phyloP scores from a whole-genome alignment of 1,139 yeast genomes.

The Tardiomyces depauwii region DNA sequence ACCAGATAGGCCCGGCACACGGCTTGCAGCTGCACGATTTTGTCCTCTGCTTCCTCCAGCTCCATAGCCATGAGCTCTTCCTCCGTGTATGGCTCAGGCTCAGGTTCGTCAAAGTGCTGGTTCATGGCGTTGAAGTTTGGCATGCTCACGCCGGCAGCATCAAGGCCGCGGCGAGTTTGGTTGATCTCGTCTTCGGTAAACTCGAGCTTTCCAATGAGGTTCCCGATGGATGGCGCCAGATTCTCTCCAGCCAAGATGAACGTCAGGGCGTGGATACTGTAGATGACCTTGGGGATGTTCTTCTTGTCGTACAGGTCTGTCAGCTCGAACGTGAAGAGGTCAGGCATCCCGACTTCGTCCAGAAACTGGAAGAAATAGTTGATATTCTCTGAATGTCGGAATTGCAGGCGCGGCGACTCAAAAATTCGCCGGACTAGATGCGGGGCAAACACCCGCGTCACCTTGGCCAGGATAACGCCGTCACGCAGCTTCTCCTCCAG shows the following conservation, averaged over 20 bases:
- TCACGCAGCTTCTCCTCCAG: conserved; percentile 58
- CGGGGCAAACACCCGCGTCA: conserved; percentile 66
- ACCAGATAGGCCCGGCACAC: conserved; percentile 21
- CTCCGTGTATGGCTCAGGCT: conserved; percentile 3
- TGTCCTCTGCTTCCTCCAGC: conserved; percentile 19
- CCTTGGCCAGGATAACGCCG: conserved; percentile 76
- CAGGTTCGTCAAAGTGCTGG: conserved; percentile 20
- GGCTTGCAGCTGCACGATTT: conserved; percentile 22
- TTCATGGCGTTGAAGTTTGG: conserved; percentile 33
- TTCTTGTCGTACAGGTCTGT: conserved; percentile 90
- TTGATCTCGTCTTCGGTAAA: conserved; percentile 60
- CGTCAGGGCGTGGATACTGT: conserved; percentile 83
- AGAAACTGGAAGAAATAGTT: conserved; percentile 70
- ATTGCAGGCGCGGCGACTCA: conserved; percentile 58
- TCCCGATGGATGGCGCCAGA: conserved; percentile 50
- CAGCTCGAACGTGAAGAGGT: conserved; percentile 72
- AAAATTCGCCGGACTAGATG: conserved; percentile 44
- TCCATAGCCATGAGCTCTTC: conserved; percentile 12
- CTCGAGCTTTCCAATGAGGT: conserved; percentile 49
- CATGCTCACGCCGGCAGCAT: conserved; percentile 30
- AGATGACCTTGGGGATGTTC: conserved; percentile 87
- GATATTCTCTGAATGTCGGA: conserved; percentile 88
- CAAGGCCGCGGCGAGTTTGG: conserved; percentile 55
- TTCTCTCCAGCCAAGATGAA: conserved; percentile 49
- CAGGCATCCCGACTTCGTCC: conserved; percentile 68